Percentiles rank a stretch among this genome's conserved stretches.
phyloP scores from a whole-genome alignment of 2,329 filamentous ascomycete genomes.

The Diplodia scrobiculata region DNA sequence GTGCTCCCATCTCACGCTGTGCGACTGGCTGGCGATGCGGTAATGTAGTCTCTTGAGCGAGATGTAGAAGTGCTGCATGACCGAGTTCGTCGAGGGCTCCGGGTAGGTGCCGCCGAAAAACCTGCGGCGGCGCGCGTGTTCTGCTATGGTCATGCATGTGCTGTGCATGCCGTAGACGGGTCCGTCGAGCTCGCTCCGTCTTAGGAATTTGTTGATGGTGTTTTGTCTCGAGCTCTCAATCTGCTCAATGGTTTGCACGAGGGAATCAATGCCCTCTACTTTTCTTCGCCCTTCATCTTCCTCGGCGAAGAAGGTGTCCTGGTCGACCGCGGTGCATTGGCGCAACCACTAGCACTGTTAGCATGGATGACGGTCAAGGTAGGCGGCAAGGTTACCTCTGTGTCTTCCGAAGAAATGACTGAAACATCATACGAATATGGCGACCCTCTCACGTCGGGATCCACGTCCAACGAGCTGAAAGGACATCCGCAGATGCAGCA shows the following conservation, averaged over 20 bases:
- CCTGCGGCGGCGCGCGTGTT: neutral
- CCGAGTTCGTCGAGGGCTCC: neutral
- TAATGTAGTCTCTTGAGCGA: conserved; percentile 13
- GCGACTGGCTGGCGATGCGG: conserved; percentile 1
- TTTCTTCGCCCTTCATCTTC: neutral
- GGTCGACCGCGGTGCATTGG: conserved; percentile 1
- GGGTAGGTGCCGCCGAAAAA: neutral
- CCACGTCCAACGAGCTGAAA: conserved; percentile 4
- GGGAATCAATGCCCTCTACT: neutral
- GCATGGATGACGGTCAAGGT: neutral
- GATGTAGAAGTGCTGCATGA: neutral
- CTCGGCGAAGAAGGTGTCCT: neutral
- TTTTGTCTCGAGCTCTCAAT: neutral
- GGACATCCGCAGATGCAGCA: conserved; percentile 25
- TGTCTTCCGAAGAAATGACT: neutral
- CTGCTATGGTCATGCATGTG: conserved; percentile 3
- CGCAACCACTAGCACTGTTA: conserved; percentile 4
- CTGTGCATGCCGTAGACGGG: conserved; percentile 7
- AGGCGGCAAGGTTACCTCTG: neutral
- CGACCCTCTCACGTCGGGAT: conserved; percentile 4
- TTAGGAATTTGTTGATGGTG: conserved; percentile 3
- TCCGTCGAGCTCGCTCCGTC: conserved; percentile 2
- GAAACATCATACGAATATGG: conserved; percentile 5
- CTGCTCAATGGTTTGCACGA: neutral
- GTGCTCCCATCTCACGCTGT: conserved; percentile 18